These are phyloP conservation scores for Dothidotthia symphoricarpi DNA, from an alignment of 2,329 filamentous ascomycete genomes.

Conservation along the genomic window DNA sequence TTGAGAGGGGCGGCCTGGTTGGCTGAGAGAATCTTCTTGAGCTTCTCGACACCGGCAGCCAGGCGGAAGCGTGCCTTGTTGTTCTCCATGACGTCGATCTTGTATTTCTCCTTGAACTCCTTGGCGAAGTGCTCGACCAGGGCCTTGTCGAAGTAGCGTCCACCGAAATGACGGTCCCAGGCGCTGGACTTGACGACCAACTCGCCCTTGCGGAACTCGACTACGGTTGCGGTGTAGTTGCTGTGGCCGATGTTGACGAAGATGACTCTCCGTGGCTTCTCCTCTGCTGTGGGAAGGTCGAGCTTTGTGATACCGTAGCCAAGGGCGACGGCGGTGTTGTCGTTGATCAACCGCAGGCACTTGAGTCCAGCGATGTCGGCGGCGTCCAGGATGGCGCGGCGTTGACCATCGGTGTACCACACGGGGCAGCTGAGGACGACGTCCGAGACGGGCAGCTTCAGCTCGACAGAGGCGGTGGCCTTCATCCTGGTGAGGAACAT, in stretches of 20 bases:
- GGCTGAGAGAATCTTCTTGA: slow-evolving; percentile 97
- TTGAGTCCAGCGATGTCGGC: slow-evolving; percentile 92
- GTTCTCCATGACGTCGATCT: slow-evolving; percentile 90
- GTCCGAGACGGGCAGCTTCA: slow-evolving; percentile 88
- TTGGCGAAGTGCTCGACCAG: slow-evolving; percentile 91
- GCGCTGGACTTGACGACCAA: slow-evolving; percentile 88
- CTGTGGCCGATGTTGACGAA: slow-evolving; percentile 96
- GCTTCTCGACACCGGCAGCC: slow-evolving; percentile 85
- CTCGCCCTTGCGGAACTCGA: slow-evolving; percentile 97
- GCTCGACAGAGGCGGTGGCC: slow-evolving; percentile 78
- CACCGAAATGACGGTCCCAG: slow-evolving; percentile 94
- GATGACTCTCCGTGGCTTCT: slow-evolving; percentile 85
- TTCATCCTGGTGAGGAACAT: slow-evolving; percentile 97
- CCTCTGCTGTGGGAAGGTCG: slow-evolving; percentile 82
- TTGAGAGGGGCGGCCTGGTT: slow-evolving; percentile 90
- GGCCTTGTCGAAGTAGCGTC: slow-evolving; percentile 94
- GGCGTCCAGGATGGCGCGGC: slow-evolving; percentile 83
- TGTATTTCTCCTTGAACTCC: slow-evolving; percentile 97
- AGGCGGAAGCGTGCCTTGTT: slow-evolving; percentile 86
- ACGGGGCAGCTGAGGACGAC: slow-evolving; percentile 91
- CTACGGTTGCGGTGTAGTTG: slow-evolving; percentile 90
- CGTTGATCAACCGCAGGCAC: slow-evolving; percentile 91
- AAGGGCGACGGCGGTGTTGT: slow-evolving; percentile 92
- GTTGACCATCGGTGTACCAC: slow-evolving; percentile 96
- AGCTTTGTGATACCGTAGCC: slow-evolving; percentile 98